phyloP scores from a whole-genome alignment of 2,329 filamentous ascomycete species.

The Hymenoscyphus repandus region DNA sequence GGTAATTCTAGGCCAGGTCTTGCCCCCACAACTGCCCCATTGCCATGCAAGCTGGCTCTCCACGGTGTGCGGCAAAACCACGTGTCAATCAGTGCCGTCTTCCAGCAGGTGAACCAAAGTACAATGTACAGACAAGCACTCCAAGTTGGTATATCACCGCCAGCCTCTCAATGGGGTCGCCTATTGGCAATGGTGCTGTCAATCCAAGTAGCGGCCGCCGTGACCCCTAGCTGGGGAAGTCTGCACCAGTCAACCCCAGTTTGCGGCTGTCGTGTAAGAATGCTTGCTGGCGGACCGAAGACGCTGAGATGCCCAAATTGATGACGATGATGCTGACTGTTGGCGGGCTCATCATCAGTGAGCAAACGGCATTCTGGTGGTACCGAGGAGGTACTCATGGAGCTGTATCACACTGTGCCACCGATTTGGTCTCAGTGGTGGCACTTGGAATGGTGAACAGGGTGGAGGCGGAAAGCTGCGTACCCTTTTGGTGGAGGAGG shows the following conservation, averaged over 20 bases:
- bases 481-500: background rate
- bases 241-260: background rate
- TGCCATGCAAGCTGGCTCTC: background rate
- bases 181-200: background rate
- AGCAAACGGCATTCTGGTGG: background rate
- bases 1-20: background rate
- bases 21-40: background rate
- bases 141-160: background rate
- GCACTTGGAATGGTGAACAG: background rate
- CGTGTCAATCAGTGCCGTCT: background rate
- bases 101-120: background rate
- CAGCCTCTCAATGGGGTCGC: background rate
- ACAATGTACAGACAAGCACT: background rate
- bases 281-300: background rate
- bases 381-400: background rate
- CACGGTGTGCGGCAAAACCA: background rate
- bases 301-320: background rate
- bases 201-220: background rate
- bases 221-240: background rate
- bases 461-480: background rate
- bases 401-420: background rate
- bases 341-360: too few relatives aligned
- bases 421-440: background rate
- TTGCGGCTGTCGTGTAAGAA: background rate
- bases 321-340: background rate